Conservation (phyloP, 1,284 basidiomycete species). For the Puccinia hordei region DNA sequence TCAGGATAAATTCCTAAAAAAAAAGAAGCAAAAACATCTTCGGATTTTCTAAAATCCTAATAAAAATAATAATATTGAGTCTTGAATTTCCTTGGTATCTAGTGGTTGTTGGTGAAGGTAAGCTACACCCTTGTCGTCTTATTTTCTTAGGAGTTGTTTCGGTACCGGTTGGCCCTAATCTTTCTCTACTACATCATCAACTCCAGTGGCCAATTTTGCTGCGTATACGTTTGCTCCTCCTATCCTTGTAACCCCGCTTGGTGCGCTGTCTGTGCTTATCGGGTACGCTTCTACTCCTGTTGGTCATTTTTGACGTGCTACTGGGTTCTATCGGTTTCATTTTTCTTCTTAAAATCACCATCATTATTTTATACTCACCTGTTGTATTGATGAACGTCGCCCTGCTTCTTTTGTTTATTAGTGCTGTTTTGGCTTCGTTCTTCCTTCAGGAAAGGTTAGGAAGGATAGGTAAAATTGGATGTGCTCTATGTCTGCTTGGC, state of each 20-base stretch:
- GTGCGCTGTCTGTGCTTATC: constrained; percentile 93
- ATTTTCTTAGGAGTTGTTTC: not conserved
- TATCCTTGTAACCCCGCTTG: constrained; percentile 92
- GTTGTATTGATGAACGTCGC: not conserved
- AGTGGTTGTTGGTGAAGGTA: constrained; percentile 90
- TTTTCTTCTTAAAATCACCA: not conserved
- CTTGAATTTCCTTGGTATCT: constrained; percentile 51
- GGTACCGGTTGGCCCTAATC: not conserved
- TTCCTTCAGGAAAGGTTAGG: constrained; percentile 91
- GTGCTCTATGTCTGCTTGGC: constrained; percentile 85
- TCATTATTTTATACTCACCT: too few species aligned
- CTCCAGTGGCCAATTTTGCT: constrained; percentile 91
- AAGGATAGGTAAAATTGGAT: constrained; percentile 87
- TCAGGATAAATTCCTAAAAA: not conserved
- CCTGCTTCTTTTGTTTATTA: constrained; percentile 57
- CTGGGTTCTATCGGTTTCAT: not conserved
- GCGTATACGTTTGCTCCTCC: constrained; percentile 98
- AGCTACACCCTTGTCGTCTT: not conserved
- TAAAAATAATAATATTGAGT: constrained; percentile 43
- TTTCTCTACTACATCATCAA: not conserved
- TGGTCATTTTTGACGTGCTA: constrained; percentile 16
- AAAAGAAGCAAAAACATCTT: not conserved
- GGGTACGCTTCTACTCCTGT: constrained; percentile 67
- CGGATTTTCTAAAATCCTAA: not conserved
- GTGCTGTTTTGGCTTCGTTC: constrained; percentile 88